Base-by-base conservation (phyloP, 345 rosid genomes). In the Euphorbia tirucalli region DNA sequence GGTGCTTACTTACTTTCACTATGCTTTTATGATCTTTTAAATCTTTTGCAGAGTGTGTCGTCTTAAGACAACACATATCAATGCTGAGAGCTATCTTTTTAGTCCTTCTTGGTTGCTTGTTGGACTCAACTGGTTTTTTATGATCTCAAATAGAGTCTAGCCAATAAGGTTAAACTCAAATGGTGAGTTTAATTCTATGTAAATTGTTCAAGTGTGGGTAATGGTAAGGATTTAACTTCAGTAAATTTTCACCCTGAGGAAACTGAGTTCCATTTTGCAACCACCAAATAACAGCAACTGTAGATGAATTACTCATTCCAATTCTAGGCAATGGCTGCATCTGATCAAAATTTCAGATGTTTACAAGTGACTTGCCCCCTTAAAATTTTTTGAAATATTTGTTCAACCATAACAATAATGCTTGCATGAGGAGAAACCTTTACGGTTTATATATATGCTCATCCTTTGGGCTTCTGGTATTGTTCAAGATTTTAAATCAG, bases 1-100 rank as follows among this genome's bases (percentile, higher is more conserved):
- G 90, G 99, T 91, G 49, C 63, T 64, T 44, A 49, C 24, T 46
- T 65, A 25, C 16, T 55, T 35, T 44, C 56, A 24, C 9, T 64
- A 11, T 30, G 11, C 44, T 62, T 35, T 7, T 27, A 27, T 7
- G 15, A 32, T 13, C 28, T 50, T 30, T 60, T 5, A 14, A 69
- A 55, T 16, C 18, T 67, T 67, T 32, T 11, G 39, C 21, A 22
- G 11, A 18, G 54, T 25, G 14, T 56, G 5, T 21, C 19, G 24
- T 66, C 27, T 65, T 65, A 46, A 43, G 27, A 66, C 28, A 19
- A 57, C 48, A 37, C 28, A 43, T 58, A 21, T 21, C 56, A 64
- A 27, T 19, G 57, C 19, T 54, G 62, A 39, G 61, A n/a, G 62
- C 22, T 24, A 37, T 59, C 9, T 19, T 30, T 14, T 28, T 43